Evolutionary conservation across 139 green algal genomes (phyloP).

Genomic region (Tetradesmus lagerheimii): DNA sequence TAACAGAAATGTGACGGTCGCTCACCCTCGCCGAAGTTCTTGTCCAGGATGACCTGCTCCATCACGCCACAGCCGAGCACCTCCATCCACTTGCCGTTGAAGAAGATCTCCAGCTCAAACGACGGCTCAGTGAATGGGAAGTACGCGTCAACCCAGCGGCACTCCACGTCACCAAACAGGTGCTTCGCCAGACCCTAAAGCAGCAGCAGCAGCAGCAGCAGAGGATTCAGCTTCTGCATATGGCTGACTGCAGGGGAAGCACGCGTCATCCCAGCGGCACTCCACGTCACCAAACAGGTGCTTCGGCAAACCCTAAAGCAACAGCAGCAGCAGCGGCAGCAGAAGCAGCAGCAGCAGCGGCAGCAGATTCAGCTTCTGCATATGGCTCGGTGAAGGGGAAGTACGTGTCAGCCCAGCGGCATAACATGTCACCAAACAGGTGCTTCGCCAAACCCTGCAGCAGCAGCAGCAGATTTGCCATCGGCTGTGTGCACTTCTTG

Average conservation of each 20-base stretch:
- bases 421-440: constrained; percentile 64
- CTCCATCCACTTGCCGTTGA: constrained; percentile 98
- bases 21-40: constrained; percentile 59
- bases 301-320: constrained; percentile 48
- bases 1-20: too few species aligned
- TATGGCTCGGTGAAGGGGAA: constrained; percentile 99
- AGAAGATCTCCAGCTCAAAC: constrained; percentile 99
- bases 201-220: not conserved
- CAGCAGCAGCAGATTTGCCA: not conserved
- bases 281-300: constrained; percentile 67
- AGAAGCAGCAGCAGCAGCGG: not conserved
- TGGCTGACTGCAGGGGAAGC: constrained; percentile 99
- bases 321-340: not conserved
- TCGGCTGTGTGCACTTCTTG: too few species aligned
- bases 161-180: constrained; percentile 72
- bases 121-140: constrained; percentile 99
- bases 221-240: not conserved
- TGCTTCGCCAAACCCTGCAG: constrained; percentile 45
- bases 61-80: constrained; percentile 99
- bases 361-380: constrained; percentile 78
- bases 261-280: constrained; percentile 95
- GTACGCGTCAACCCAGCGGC: constrained; percentile 97
- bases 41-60: constrained; percentile 93
- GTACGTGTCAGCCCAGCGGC: constrained; percentile 94
- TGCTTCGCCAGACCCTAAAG: constrained; percentile 52